Conservation (phyloP, 1,284 basidiomycete genomes). For the Ustilago curta region DNA sequence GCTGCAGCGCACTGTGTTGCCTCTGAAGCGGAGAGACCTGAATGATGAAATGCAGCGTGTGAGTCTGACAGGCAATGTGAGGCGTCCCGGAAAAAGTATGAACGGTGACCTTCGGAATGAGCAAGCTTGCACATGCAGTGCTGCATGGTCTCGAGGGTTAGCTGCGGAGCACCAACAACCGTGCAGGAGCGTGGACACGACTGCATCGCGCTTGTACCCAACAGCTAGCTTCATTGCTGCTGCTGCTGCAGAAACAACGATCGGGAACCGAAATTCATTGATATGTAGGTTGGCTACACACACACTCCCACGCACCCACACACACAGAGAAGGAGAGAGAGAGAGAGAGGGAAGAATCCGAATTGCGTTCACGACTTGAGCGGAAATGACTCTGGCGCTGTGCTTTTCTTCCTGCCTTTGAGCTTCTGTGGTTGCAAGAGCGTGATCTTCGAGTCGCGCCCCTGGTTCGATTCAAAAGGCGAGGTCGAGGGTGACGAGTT, state of each 20-base stretch:
- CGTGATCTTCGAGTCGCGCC: background rate
- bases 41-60: background rate
- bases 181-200: background rate
- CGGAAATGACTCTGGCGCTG: too few relatives aligned
- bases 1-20: background rate
- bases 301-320: too few relatives aligned
- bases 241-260: background rate
- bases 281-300: too few relatives aligned
- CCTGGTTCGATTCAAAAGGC: background rate
- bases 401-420: too few relatives aligned
- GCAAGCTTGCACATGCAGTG: background rate
- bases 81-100: too few relatives aligned
- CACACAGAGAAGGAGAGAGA: too few relatives aligned
- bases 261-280: background rate
- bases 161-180: conserved; percentile 10
- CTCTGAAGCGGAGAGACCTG: background rate
- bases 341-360: too few relatives aligned
- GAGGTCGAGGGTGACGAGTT: background rate
- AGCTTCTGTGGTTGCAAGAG: too few relatives aligned
- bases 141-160: background rate
- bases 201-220: conserved; percentile 6
- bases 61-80: too few relatives aligned
- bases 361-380: too few relatives aligned
- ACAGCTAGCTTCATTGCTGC: background rate
- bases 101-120: background rate